Evolutionary conservation across 306 rosid species (phyloP).

Genomic region (Lathyrus oleraceus): DNA sequence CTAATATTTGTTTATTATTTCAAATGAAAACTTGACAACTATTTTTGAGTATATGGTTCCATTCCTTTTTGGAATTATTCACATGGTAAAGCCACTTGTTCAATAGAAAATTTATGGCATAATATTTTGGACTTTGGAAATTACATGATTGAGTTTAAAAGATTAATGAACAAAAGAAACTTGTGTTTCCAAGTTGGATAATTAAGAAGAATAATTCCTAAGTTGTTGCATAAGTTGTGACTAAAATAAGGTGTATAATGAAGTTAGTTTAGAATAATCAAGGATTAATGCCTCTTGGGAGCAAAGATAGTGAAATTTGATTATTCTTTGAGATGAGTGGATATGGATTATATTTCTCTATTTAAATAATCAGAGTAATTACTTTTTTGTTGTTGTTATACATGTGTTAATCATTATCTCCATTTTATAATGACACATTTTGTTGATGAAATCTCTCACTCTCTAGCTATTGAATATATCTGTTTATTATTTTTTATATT

Average conservation of each 20-base stretch:
- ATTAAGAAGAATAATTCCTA: background rate
- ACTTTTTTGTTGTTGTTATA: too few species aligned
- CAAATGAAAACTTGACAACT: conserved; percentile 8
- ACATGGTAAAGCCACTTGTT: background rate
- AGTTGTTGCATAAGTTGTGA: background rate
- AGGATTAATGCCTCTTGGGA: conserved; percentile 10
- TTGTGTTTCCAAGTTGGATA: background rate
- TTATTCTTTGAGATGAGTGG: conserved; percentile 14
- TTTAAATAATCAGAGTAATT: background rate
- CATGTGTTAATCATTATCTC: too few species aligned
- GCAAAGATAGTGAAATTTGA: conserved; percentile 20
- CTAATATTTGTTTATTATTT: conserved; percentile 9
- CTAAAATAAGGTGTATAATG: conserved; percentile 1
- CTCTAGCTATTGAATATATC: too few species aligned
- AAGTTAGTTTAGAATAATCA: conserved; percentile 11
- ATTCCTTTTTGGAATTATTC: conserved; percentile 10
- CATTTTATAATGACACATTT: too few species aligned
- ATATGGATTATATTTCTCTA: background rate
- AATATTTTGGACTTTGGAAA: background rate
- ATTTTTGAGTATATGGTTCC: conserved; percentile 23
- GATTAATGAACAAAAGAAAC: background rate
- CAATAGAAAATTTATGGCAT: background rate
- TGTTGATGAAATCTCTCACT: too few species aligned
- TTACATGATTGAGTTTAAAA: background rate
- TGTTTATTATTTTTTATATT: too few species aligned